Evolutionary conservation across 148 eudicot genomes (phyloP).

Genomic region (Fagopyrum tataricum): DNA sequence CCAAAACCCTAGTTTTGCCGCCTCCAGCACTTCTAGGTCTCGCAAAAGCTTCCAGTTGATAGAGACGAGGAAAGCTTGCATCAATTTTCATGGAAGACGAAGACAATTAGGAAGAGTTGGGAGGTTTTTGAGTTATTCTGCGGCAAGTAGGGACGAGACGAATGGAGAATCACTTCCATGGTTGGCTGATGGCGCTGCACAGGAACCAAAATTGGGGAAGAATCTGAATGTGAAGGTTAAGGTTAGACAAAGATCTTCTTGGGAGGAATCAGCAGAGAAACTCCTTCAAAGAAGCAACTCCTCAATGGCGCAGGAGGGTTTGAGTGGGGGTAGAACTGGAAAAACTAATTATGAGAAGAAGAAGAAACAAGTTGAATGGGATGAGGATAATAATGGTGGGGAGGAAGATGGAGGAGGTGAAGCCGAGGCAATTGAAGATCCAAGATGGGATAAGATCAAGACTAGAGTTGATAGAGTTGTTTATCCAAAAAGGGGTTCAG

Average conservation of each 20-base stretch:
- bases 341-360: constrained; percentile 23
- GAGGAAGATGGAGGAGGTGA: constrained; percentile 46
- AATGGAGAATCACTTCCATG: constrained; percentile 53
- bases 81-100: constrained; percentile 13
- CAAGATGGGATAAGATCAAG: constrained; percentile 75
- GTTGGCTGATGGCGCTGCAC: constrained; percentile 39
- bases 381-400: constrained; percentile 13
- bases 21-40: constrained; percentile 16
- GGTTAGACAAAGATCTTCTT: constrained; percentile 34
- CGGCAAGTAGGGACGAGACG: constrained; percentile 18
- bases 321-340: constrained; percentile 10
- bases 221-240: constrained; percentile 24
- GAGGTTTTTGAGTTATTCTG: constrained; percentile 31
- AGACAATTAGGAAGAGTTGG: constrained; percentile 21
- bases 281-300: constrained; percentile 30
- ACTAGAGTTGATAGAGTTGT: constrained; percentile 35
- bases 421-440: constrained; percentile 37
- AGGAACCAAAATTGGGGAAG: constrained; percentile 22
- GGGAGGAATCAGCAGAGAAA: constrained; percentile 85
- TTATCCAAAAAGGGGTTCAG: constrained; percentile 31
- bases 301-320: constrained; percentile 23
- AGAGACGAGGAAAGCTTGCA: constrained; percentile 19
- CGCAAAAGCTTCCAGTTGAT: constrained; percentile 12
- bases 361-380: constrained; percentile 16
- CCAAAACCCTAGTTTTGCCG: constrained; percentile 22